Conservation (phyloP, 2,329 filamentous ascomycete genomes). For the Sarocladiaceae sp. region DNA sequence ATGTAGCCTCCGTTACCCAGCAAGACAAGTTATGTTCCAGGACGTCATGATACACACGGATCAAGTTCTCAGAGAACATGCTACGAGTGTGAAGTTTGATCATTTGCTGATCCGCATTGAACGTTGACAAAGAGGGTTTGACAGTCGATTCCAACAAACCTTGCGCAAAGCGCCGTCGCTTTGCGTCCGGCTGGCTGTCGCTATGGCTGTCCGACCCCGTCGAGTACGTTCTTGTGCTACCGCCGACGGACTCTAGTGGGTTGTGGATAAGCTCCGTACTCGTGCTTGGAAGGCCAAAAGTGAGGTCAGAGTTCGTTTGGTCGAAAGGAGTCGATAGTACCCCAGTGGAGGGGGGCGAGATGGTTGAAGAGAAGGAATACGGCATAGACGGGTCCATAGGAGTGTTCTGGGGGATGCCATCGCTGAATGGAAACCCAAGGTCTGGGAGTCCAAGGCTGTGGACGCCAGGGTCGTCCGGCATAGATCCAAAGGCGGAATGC, state of each 20-base stretch:
- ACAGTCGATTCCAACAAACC: background rate
- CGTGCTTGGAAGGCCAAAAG: background rate
- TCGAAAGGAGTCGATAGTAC: background rate
- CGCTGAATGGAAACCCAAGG: background rate
- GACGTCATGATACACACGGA: constrained; percentile 47
- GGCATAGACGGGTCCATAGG: constrained; percentile 2
- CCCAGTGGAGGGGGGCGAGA: background rate
- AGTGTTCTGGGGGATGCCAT: background rate
- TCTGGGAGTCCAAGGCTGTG: background rate
- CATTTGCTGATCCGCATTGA: constrained; percentile 13
- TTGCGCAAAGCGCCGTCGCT: constrained; percentile 1
- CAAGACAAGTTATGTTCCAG: constrained; percentile 47
- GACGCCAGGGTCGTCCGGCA: background rate
- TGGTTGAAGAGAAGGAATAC: background rate
- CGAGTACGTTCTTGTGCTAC: background rate
- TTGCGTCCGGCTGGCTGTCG: background rate
- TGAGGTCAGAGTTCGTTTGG: background rate
- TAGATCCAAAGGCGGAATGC: background rate
- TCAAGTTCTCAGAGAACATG: constrained; percentile 34
- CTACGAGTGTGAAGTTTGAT: constrained; percentile 18
- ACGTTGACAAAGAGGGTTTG: constrained; percentile 8
- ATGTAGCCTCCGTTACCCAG: constrained; percentile 47
- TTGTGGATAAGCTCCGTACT: background rate
- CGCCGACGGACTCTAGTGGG: background rate
- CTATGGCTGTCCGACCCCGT: background rate